Evolutionary conservation across 108 stramenopile species (phyloP), one percentile per base, ranked within the genome.

Genomic region (Aurantiochytrium sp.): DNA sequence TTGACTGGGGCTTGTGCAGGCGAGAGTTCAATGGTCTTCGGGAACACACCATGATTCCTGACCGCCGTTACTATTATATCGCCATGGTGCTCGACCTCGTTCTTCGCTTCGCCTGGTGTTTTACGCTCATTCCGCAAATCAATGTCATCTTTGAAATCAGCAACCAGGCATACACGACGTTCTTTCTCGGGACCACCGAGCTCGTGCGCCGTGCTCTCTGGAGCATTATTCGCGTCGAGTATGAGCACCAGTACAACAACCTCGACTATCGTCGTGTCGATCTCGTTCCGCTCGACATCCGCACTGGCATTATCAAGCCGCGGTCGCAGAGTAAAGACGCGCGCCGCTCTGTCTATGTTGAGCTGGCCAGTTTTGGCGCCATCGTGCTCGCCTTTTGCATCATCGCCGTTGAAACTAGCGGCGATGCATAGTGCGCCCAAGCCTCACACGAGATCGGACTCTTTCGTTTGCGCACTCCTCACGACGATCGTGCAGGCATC

Each of bases 11-110:
- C n/a, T 18, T 69, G 14, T 18, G 8, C 4, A 69, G 25, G 64
- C 25, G 8, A 16, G 64, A 23, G 2, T 42, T 23, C 0, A 6
- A 23, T 23, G 25, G 25, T 12, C 45, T 83, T 6, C 76, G 76
- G 16, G 51, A 12, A 23, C 45, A 83, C n/a, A 43, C 49, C 45
- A 53, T 83, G 76, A 43, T 83, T 47, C 45, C 76, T 12, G 76
- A 83, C 51, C 45, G n/a, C 49, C 45, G 76, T 10, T 53, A 53
- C 28, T 83, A 83, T 28, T 83, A 83, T 53, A 25, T 18, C 6
- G 76, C 76, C 51, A 83, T 83, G 49, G 76, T 83, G 18, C 12
- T 83, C n/a, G 76, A 83, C 51, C 51, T 83, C 76, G 45, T 83
- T 12, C 28, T 83, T 6, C 76, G 76, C 4, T 83, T 83, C 4